A percentile compares a stretch with the other conserved stretches of the same genome.
Conservation (phyloP, 208 protist genomes). For the Crithidia bombi region DNA sequence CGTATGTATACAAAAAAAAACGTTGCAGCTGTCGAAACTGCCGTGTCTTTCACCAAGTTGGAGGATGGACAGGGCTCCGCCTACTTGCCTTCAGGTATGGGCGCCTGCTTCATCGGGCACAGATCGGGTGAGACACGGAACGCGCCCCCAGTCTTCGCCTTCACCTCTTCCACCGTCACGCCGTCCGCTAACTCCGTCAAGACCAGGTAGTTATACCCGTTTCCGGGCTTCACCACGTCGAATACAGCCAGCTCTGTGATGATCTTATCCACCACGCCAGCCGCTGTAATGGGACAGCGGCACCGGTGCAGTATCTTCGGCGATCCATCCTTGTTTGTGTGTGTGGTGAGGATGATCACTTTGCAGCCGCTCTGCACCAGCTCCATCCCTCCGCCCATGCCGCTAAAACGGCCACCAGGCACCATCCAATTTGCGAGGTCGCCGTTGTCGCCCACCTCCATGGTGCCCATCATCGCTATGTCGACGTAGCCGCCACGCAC, state of each 20-base stretch:
- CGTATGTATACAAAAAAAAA: neutral
- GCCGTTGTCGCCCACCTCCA: conserved; percentile 90
- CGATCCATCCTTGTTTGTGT: conserved; percentile 84
- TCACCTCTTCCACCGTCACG: conserved; percentile 84
- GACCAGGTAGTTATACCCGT: conserved; percentile 45
- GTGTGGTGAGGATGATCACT: conserved; percentile 95
- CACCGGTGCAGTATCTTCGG: conserved; percentile 89
- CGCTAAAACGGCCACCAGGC: conserved; percentile 95
- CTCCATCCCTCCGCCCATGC: conserved; percentile 96
- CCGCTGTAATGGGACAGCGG: conserved; percentile 87
- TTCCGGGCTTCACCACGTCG: conserved; percentile 55
- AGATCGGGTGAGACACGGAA: conserved; percentile 55
- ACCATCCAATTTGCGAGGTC: conserved; percentile 97
- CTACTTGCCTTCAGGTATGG: conserved; percentile 3
- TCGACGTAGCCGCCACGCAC: conserved; percentile 94
- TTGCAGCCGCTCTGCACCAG: conserved; percentile 78
- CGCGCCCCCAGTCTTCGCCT: conserved; percentile 47
- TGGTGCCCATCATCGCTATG: conserved; percentile 93
- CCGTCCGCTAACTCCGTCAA: conserved; percentile 84
- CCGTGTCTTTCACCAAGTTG: no score
- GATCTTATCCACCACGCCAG: conserved; percentile 83
- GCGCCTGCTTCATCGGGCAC: conserved; percentile 36
- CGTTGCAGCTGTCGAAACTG: no score
- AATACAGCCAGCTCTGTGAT: conserved; percentile 96
- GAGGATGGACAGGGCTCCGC: no score